Conservation (phyloP, 1,284 basidiomycete species). For the Ceratobasidium sp. region DNA sequence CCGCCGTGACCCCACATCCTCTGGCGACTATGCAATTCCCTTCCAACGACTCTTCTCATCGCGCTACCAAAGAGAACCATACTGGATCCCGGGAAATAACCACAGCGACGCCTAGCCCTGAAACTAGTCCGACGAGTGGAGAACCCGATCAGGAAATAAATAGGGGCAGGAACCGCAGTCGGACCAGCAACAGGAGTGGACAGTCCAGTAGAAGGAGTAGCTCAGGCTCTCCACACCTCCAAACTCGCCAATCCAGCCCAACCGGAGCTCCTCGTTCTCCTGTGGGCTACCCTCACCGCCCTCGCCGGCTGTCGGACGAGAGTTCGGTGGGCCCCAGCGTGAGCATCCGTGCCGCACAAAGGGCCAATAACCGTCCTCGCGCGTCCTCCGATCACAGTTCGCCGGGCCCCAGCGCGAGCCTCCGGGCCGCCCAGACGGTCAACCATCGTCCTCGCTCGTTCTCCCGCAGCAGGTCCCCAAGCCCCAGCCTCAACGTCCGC, state of each 20-base stretch:
- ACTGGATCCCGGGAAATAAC: neutral
- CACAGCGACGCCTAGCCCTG: neutral
- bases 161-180: conserved; percentile 10
- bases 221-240: neutral
- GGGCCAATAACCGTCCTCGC: no score
- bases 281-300: neutral
- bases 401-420: neutral
- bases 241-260: no score
- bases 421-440: neutral
- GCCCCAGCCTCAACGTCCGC: neutral
- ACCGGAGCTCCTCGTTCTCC: no score
- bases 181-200: neutral
- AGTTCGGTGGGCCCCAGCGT: no score
- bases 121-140: neutral
- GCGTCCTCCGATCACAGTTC: no score
- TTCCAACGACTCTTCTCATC: neutral
- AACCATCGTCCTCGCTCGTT: neutral
- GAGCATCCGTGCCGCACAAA: no score
- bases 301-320: no score
- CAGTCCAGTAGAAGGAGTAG: neutral
- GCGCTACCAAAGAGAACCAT: neutral
- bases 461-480: neutral
- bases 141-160: neutral
- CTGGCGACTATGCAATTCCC: neutral
- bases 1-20: neutral